Evolutionary conservation across 2,329 filamentous ascomycete genomes (phyloP).

Genomic region (Akanthomyces muscarius): DNA sequence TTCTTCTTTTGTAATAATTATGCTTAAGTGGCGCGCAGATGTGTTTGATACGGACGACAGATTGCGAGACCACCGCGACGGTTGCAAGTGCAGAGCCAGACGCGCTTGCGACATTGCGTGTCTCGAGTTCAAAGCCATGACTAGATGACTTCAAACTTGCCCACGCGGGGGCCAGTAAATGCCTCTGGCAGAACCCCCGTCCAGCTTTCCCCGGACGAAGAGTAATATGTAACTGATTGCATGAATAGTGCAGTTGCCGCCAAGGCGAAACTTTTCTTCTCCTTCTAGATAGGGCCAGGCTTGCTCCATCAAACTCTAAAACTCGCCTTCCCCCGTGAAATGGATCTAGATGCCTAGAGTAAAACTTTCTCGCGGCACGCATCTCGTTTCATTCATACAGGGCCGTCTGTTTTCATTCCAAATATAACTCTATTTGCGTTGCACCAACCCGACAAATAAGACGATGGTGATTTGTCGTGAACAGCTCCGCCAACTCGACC

Average conservation of each 20-base stretch:
- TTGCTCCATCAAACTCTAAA: constrained; percentile 4
- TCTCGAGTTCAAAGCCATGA: background rate
- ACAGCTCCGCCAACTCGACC: too few relatives aligned
- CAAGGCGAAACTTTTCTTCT: background rate
- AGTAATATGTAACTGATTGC: too few relatives aligned
- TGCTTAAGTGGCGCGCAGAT: too few relatives aligned
- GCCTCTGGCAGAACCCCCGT: background rate
- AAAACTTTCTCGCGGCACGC: background rate
- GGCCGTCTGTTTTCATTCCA: background rate
- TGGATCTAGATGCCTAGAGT: background rate
- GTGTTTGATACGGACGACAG: too few relatives aligned
- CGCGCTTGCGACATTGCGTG: background rate
- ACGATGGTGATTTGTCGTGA: too few relatives aligned
- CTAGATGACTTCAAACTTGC: background rate
- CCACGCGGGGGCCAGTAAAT: background rate
- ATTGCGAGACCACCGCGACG: background rate
- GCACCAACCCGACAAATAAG: background rate
- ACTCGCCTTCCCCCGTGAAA: background rate
- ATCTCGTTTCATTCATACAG: background rate
- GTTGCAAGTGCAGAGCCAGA: background rate
- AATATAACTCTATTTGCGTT: background rate
- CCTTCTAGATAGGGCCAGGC: background rate
- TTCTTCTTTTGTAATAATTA: background rate
- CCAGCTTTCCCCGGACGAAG: background rate
- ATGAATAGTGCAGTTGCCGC: background rate